Base-by-base conservation (phyloP, 2,329 filamentous ascomycete species). In the Colletotrichum sublineola region DNA sequence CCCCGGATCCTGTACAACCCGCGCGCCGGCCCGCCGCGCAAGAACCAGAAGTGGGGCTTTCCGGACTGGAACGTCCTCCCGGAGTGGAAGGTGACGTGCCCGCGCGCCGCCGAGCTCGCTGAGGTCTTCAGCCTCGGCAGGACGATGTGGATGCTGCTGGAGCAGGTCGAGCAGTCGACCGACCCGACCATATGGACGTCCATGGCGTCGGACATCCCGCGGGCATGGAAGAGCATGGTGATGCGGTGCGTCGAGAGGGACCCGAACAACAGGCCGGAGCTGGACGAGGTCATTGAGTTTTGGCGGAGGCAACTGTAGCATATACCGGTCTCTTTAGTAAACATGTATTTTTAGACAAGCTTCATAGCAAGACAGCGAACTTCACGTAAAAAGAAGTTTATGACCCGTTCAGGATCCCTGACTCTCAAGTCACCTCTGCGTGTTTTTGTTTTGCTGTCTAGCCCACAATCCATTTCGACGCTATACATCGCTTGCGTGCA, bases 131-230 rank as follows among this genome's bases (percentile, higher is more conserved):
- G 74, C 29, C 58, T 76, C 9, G 73, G 75, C 1, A 65, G 75
- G n/a, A 67, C 69, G 4, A 73, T 75, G 73, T 75, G 73, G 73
- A 76, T 76, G 74, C 53, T 76, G 24, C 63, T 76, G 31, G 73
- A 75, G 53, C 73, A 73, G 53, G 69, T 73, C 9, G 68, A 73
- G 48, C 74, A 75, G 50, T 69, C 62, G 15, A 38, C 64, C 18
- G 68, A 73, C n/a, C 48, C 29, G 14, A 67, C 68, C 11, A 24
- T 53, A 24, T 71, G 63, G 71, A 74, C 69, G 29, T 50, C 63
- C 9, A 20, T 44, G n/a, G 73, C 64, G 8, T 55, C 48, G 1
- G 75, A 75, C 18, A 46, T 75, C 1, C 74, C 74, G 8, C 5
- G 5, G 20, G 15, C 44, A 15, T 75, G 73, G 73, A 75, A 72